Conservation (phyloP, 805 yeast genomes). For the Pichia thaimueangensis region DNA sequence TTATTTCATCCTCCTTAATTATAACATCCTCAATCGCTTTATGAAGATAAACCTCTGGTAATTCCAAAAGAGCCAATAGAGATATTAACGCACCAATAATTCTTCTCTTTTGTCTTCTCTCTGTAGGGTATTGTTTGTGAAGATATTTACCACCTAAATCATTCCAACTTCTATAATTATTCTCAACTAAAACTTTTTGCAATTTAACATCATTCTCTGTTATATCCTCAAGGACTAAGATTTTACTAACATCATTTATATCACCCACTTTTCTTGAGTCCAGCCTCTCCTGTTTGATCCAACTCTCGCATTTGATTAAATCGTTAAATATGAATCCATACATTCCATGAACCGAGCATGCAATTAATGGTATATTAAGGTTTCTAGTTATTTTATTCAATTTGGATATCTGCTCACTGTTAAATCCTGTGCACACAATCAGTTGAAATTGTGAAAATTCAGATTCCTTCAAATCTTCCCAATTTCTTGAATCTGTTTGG, state of each 20-base stretch:
- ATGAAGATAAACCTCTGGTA: constrained; percentile 9
- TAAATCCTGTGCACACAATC: constrained; percentile 68
- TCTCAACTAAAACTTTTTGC: constrained; percentile 34
- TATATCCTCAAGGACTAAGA: constrained; percentile 32
- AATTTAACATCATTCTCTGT: constrained; percentile 29
- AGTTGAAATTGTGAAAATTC: constrained; percentile 57
- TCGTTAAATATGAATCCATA: constrained; percentile 81
- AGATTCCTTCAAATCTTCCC: constrained; percentile 19
- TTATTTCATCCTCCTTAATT: constrained; percentile 27
- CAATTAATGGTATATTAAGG: constrained; percentile 58
- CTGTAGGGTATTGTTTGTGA: constrained; percentile 14
- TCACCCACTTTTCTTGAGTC: constrained; percentile 47
- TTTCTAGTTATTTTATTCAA: constrained; percentile 55
- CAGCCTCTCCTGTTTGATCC: constrained; percentile 45
- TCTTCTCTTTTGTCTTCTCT: constrained; percentile 36
- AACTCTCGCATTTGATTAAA: constrained; percentile 55
- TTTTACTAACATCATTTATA: constrained; percentile 36
- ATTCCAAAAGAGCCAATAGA: constrained; percentile 52
- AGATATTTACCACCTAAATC: constrained; percentile 15
- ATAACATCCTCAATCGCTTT: constrained; percentile 17
- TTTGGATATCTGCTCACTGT: constrained; percentile 32
- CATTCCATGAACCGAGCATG: constrained; percentile 67
- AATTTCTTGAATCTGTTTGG: constrained; percentile 9
- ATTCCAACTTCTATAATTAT: constrained; percentile 32
- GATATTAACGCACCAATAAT: constrained; percentile 54